Base-by-base conservation (phyloP, 2,329 filamentous ascomycete species). In the Neoscytalidium dimidiatum region DNA sequence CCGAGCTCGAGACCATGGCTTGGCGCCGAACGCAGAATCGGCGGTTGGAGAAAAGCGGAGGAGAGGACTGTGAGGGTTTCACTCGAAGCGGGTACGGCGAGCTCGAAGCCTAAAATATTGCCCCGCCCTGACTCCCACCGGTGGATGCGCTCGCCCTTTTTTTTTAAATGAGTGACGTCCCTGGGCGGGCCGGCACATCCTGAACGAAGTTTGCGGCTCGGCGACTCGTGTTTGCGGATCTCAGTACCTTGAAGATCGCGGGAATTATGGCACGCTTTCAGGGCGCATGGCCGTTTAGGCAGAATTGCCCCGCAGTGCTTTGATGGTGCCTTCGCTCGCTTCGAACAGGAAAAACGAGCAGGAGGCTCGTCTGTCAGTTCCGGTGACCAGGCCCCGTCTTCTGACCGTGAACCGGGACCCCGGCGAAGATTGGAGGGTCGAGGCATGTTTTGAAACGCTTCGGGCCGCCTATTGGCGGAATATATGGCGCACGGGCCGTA, bases 381-480 rank as follows among this genome's bases (percentile, higher is more conserved):
- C 21, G 21, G 7, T 28, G n/a, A 33, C 26, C n/a, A 11, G 28
- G 7, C 49, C 33, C 21, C 17, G 52, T 41, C 52, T 19, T 33
- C 33, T 56, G 52, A 43, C 52, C 52, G 33, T 21, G 31, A 13
- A 23, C 52, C 52, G 23, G 52, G 51, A n/a, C 29, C 14, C 17
- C 26, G 48, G 48, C 48, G 28, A 31, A 31, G 28, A 14, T 9
- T 41, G 31, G n/a, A 41, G 17, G 17, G 13, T 26, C 31, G 17
- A 35, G 35, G 35, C 38, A 17, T 13, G 53, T 11, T n/a, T 56
- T 38, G 53, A 43, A 58, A 58, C 53, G 26, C 33, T 23, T 3
- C 53, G 35, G 26, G 53, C 23, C 57, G 19, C 28, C 11, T 41
- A 64, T 64, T 64, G 62, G 62, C 52, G 62, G 62, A 64, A 46